Percentiles rank a stretch among this genome's conserved stretches.
Evolutionary conservation across 257 asterid species (phyloP).

Genomic region (Przewalskia tangutica): DNA sequence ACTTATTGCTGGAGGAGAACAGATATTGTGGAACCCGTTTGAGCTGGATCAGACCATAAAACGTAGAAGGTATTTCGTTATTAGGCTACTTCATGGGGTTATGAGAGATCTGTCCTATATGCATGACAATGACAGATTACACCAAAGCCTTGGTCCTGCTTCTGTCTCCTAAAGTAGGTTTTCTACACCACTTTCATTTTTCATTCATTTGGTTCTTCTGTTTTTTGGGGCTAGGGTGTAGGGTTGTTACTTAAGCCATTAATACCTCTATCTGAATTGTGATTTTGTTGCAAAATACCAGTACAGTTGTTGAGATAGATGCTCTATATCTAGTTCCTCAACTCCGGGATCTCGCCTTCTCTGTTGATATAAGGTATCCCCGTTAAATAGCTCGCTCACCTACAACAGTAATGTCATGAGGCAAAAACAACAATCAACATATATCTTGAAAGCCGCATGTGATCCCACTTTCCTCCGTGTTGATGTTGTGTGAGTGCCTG

Average conservation of each 20-base stretch:
- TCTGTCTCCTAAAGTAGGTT: slow-evolving; percentile 74
- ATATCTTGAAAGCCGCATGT: neutral
- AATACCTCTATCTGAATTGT: neutral
- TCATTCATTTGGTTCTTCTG: neutral
- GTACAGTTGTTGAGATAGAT: slow-evolving; percentile 77
- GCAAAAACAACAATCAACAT: neutral
- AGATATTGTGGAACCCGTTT: slow-evolving; percentile 69
- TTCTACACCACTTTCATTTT: slow-evolving; percentile 1
- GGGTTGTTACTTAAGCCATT: neutral
- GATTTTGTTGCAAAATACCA: slow-evolving; percentile 23
- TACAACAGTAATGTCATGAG: neutral
- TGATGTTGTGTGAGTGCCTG: too few species aligned
- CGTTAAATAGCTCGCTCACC: neutral
- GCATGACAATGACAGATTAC: slow-evolving; percentile 71
- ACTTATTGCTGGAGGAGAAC: slow-evolving; percentile 32
- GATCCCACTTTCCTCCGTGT: neutral
- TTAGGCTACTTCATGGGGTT: slow-evolving; percentile 62
- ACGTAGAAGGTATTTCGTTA: slow-evolving; percentile 53
- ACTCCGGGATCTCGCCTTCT: slow-evolving; percentile 95
- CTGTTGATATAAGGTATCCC: slow-evolving; percentile 69
- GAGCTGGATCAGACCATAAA: slow-evolving; percentile 58
- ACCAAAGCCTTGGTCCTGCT: slow-evolving; percentile 95
- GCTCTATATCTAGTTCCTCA: slow-evolving; percentile 71
- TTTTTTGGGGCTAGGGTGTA: neutral
- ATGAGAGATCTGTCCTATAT: slow-evolving; percentile 65